phyloP scores from a whole-genome alignment of 148 eudicot genomes.

The Cornus controversa region DNA sequence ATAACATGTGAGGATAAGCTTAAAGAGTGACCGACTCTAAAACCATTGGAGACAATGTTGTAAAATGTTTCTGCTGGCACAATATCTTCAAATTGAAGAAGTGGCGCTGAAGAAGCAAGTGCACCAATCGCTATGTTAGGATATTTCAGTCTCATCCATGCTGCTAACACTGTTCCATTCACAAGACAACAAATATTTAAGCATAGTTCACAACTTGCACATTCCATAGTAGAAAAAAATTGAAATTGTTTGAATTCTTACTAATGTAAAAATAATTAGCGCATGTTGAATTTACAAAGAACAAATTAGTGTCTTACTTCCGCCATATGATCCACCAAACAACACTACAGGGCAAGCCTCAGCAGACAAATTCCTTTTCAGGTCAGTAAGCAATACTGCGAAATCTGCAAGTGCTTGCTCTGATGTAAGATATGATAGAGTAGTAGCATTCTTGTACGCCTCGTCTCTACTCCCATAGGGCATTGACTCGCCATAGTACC shows the following conservation, averaged over 20 bases:
- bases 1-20: constrained; percentile 1
- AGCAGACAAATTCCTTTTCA: constrained; percentile 78
- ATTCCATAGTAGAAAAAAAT: neutral
- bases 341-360: constrained; percentile 86
- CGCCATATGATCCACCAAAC: constrained; percentile 98
- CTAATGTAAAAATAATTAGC: neutral
- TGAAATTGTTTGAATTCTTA: neutral
- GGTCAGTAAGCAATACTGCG: constrained; percentile 63
- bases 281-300: neutral
- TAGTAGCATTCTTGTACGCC: constrained; percentile 66
- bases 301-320: constrained; percentile 50
- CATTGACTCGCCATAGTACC: constrained; percentile 95
- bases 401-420: constrained; percentile 93
- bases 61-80: constrained; percentile 82
- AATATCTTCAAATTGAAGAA: constrained; percentile 89
- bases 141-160: constrained; percentile 97
- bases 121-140: constrained; percentile 90
- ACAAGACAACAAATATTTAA: constrained; percentile 6
- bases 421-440: constrained; percentile 71
- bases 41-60: constrained; percentile 71
- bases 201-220: neutral
- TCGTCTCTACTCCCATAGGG: constrained; percentile 71
- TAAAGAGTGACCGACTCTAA: constrained; percentile 47
- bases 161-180: constrained; percentile 85
- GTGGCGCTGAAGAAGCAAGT: constrained; percentile 89